Percentiles rank a stretch among this genome's conserved stretches.
Conservation (phyloP, 371 early-diverging fungal genomes). For the Apophysomyces ossiformis region DNA sequence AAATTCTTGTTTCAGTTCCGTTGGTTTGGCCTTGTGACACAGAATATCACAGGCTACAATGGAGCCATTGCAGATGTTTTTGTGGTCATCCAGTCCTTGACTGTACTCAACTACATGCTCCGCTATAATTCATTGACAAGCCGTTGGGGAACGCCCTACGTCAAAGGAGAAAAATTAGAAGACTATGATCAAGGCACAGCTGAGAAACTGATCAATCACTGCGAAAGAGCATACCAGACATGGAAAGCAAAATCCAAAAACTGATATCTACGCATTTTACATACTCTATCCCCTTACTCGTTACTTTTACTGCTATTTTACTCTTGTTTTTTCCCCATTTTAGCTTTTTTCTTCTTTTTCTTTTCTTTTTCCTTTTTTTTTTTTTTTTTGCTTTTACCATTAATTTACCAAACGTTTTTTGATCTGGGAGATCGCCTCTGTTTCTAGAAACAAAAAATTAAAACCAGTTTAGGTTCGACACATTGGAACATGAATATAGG, state of each 20-base stretch:
- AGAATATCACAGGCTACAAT: conserved; percentile 63
- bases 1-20: conserved; percentile 37
- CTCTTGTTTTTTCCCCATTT: no score
- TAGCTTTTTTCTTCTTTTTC: not conserved
- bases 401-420: no score
- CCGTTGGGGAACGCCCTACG: conserved; percentile 50
- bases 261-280: not conserved
- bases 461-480: no score
- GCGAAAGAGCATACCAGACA: conserved; percentile 41
- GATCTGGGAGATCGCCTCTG: no score
- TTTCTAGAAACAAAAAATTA: no score
- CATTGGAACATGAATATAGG: no score
- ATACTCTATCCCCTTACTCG: no score
- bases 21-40: conserved; percentile 54
- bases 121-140: conserved; percentile 52
- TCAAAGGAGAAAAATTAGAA: conserved; percentile 29
- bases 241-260: conserved; percentile 24
- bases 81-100: conserved; percentile 50
- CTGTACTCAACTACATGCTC: conserved; percentile 43
- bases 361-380: no score
- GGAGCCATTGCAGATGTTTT: conserved; percentile 59
- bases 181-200: conserved; percentile 33
- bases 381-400: no score
- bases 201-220: conserved; percentile 35
- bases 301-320: no score